Base-by-base conservation (phyloP, 2,329 filamentous ascomycete species). In the Aureobasidium sp. region DNA sequence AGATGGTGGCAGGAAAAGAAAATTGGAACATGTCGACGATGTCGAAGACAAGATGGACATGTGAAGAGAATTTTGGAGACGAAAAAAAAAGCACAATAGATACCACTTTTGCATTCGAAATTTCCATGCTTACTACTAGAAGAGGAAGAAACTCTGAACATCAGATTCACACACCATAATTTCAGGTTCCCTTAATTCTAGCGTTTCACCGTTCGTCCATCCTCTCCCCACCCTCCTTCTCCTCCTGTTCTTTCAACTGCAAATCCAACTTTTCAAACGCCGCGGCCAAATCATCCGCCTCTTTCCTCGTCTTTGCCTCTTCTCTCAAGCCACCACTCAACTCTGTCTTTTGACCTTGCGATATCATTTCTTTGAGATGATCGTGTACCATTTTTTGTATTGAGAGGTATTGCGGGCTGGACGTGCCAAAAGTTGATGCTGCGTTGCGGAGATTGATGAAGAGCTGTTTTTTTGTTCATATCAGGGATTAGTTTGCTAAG, bases 371-470 rank as follows among this genome's bases (percentile, higher is more conserved):
- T 30, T 59, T 53, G 0, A 70, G 53, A 44, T 68, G 64, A 32
- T 65, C 62, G 44, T 65, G 56, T 3, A 70, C 58, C 19, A 60
- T 63, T 2, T 57, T 59, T 11, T 61, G 56, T 3, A 69, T 61
- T 47, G 55, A 59, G 30, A 64, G 58, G 54, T 65, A 64, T 21
- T 65, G 62, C 2, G 60, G 53, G 21, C 64, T 64, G 34, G 62
- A 58, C 50, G 63, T 60, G 45, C 68, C 68, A 50, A 67, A 69
- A 4, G 65, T 68, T n/a, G 61, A 56, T 8, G 58, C 57, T 21
- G 67, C 64, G 51, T 69, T 70, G 35, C 63, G 62, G 11, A 70
- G 62, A 50, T 67, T 69, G 29, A 58, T 58, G 11, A 66, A 62
- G 16, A 70, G 63, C 67, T 70, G 17, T 35, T 35, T n/a, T 16